Conservation (phyloP, 306 rosid genomes). For the Canavalia gladiata region DNA sequence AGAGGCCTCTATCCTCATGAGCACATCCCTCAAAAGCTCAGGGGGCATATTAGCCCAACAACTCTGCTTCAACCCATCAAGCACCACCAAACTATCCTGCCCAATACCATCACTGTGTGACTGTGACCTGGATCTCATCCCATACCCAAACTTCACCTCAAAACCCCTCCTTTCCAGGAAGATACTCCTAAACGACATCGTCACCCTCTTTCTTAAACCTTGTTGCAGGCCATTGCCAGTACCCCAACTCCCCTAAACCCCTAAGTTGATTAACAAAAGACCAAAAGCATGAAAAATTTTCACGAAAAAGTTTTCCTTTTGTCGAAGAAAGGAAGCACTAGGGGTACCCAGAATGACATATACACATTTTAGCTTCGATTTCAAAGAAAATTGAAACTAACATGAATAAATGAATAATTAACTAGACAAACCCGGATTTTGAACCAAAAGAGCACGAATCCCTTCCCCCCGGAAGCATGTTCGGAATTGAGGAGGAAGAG, state of each 20-base stretch:
- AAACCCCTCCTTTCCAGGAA: slow-evolving; percentile 76
- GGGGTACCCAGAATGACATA: slow-evolving; percentile 1
- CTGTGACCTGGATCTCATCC: slow-evolving; percentile 86
- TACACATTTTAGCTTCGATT: slow-evolving; percentile 4
- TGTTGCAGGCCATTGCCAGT: slow-evolving; percentile 29
- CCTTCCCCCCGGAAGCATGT: background rate
- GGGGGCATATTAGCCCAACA: slow-evolving; percentile 97
- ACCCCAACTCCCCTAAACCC: slow-evolving; percentile 38
- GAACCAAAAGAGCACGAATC: slow-evolving; percentile 28
- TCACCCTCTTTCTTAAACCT: slow-evolving; percentile 16
- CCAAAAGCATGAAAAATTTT: slow-evolving; percentile 15
- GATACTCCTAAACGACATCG: slow-evolving; percentile 83
- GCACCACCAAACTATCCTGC: slow-evolving; percentile 52
- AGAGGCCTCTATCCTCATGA: slow-evolving; percentile 85
- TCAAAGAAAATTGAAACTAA: background rate
- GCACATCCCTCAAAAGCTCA: slow-evolving; percentile 91
- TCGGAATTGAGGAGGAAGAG: background rate
- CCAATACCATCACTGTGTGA: slow-evolving; percentile 67
- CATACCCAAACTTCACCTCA: slow-evolving; percentile 74
- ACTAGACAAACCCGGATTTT: slow-evolving; percentile 36
- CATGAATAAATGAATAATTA: background rate
- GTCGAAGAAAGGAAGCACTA: slow-evolving; percentile 17
- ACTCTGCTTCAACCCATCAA: slow-evolving; percentile 87
- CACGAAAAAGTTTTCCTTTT: background rate
- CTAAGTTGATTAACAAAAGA: background rate